A percentile compares a stretch with the other conserved stretches of the same genome.
These are phyloP conservation scores for Tuber magnatum DNA, from an alignment of 495 filamentous ascomycete genomes.

Conservation along the genomic window DNA sequence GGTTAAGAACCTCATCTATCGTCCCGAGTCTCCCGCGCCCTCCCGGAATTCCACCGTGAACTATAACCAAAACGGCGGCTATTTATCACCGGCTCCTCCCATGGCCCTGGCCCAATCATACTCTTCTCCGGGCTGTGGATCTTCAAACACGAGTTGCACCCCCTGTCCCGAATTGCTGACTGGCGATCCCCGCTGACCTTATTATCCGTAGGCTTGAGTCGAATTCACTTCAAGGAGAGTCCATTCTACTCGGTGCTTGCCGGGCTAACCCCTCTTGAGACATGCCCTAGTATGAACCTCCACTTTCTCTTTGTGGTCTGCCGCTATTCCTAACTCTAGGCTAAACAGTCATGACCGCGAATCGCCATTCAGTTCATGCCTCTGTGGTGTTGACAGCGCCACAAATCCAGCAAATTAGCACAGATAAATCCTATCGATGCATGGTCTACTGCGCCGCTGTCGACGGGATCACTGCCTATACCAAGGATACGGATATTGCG, in stretches of 20 bases:
- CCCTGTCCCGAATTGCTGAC: constrained; percentile 18
- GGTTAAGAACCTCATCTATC: constrained; percentile 41
- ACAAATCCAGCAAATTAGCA: constrained; percentile 41
- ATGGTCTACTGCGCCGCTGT: constrained; percentile 74
- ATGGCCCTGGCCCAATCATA: constrained; percentile 24
- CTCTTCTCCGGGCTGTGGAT: constrained; percentile 20
- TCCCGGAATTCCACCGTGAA: constrained; percentile 26
- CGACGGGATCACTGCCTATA: constrained; percentile 51
- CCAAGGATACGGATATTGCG: constrained; percentile 59
- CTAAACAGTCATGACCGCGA: constrained; percentile 51
- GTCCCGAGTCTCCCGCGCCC: constrained; percentile 38
- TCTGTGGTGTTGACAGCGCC: constrained; percentile 49
- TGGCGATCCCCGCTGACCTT: constrained; percentile 27
- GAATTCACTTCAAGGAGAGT: constrained; percentile 61
- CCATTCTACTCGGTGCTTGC: constrained; percentile 65
- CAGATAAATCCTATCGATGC: constrained; percentile 48
- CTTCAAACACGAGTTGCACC: constrained; percentile 21
- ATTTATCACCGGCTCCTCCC: constrained; percentile 17
- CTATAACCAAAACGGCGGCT: constrained; percentile 22
- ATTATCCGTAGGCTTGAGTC: constrained; percentile 35
- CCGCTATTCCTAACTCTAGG: constrained; percentile 13
- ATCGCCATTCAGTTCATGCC: constrained; percentile 52
- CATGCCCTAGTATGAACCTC: constrained; percentile 58
- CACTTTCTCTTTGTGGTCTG: constrained; percentile 16
- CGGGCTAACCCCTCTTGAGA: constrained; percentile 54